A percentile compares a stretch with the other conserved stretches of the same genome.
Evolutionary conservation across 2,329 filamentous ascomycete genomes (phyloP).

Genomic region (Triangularia setosa): DNA sequence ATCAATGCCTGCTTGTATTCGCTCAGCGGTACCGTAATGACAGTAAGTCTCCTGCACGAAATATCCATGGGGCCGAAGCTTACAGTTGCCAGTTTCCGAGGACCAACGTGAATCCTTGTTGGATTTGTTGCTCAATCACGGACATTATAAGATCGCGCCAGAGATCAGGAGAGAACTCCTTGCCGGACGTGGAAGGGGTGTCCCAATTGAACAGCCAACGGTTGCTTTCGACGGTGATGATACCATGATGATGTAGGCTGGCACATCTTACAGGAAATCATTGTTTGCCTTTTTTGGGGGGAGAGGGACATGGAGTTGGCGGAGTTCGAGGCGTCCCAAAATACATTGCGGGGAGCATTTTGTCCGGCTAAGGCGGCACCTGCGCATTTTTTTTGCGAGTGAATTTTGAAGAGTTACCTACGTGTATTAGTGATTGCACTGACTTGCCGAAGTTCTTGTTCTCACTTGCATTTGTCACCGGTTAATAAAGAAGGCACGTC

Average conservation of each 20-base stretch:
- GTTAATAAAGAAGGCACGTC: background rate
- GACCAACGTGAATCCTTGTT: conserved; percentile 85
- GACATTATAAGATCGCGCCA: conserved; percentile 83
- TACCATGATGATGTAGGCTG: conserved; percentile 74
- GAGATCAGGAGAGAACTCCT: conserved; percentile 87
- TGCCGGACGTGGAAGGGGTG: conserved; percentile 80
- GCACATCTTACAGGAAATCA: background rate
- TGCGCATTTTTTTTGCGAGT: background rate
- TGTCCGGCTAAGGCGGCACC: background rate
- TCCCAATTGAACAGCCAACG: conserved; percentile 58
- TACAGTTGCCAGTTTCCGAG: conserved; percentile 60
- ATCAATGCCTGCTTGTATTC: conserved; percentile 88
- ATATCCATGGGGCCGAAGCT: conserved; percentile 12
- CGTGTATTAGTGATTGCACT: too few relatives aligned
- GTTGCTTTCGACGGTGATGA: conserved; percentile 71
- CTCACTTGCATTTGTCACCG: background rate
- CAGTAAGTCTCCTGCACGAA: conserved; percentile 35
- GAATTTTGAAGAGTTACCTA: too few relatives aligned
- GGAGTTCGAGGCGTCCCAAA: background rate
- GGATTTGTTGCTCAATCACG: conserved; percentile 78
- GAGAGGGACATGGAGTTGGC: background rate
- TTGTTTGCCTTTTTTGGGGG: background rate
- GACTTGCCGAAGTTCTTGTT: too few relatives aligned
- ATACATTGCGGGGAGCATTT: background rate
- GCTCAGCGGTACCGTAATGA: conserved; percentile 93